These are phyloP conservation scores for Gymnopilus junonius DNA, from an alignment of 768 basidiomycete genomes.

Conservation along the genomic window DNA sequence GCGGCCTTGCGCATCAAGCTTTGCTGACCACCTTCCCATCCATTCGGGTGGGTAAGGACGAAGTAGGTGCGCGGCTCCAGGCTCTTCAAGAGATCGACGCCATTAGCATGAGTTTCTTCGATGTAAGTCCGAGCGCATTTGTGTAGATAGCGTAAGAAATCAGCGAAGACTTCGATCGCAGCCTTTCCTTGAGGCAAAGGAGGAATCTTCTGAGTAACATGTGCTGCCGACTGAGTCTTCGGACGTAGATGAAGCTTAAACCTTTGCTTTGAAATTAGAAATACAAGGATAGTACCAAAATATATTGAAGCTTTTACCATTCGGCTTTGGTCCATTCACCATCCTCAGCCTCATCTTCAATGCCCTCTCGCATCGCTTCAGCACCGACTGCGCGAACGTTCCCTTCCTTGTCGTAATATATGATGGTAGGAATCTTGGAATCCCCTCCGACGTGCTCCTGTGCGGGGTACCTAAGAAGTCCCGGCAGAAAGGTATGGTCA, in stretches of 20 bases:
- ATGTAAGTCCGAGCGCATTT: slow-evolving; percentile 51
- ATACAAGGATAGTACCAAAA: slow-evolving; percentile 9
- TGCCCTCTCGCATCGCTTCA: slow-evolving; percentile 44
- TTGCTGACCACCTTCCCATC: slow-evolving; percentile 68
- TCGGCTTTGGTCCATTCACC: slow-evolving; percentile 50
- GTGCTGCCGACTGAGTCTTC: slow-evolving; percentile 19
- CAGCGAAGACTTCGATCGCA: slow-evolving; percentile 47
- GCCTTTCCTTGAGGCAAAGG: slow-evolving; percentile 47
- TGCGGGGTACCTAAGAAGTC: slow-evolving; percentile 43
- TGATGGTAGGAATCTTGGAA: slow-evolving; percentile 51
- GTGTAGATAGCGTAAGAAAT: slow-evolving; percentile 55
- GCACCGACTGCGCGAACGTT: slow-evolving; percentile 45
- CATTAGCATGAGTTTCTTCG: slow-evolving; percentile 47
- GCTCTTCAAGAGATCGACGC: slow-evolving; percentile 48
- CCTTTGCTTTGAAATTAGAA: slow-evolving; percentile 19
- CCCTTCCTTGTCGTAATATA: slow-evolving; percentile 51
- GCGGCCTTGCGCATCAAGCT: slow-evolving; percentile 59
- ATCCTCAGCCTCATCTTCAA: slow-evolving; percentile 44
- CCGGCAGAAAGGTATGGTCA: background rate
- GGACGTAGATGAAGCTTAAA: slow-evolving; percentile 45
- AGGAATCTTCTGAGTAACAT: slow-evolving; percentile 31
- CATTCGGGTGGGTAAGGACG: slow-evolving; percentile 66
- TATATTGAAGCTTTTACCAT: slow-evolving; percentile 39
- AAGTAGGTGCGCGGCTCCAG: slow-evolving; percentile 49
- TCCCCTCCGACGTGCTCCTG: slow-evolving; percentile 49